Conservation (phyloP, 169 alveolate species). For the Blepharisma undulans region DNA sequence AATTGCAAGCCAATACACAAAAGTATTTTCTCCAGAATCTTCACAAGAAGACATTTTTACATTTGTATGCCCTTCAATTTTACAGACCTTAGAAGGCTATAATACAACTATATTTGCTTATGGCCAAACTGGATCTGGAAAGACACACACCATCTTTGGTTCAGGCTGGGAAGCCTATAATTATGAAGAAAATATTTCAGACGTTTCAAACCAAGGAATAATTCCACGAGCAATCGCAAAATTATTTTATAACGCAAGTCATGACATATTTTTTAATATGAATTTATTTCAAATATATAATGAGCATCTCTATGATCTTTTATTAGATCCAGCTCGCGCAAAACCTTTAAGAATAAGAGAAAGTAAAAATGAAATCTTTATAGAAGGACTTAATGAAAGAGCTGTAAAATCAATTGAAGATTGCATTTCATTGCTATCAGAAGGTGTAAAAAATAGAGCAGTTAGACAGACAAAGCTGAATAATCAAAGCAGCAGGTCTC, state of each 20-base stretch:
- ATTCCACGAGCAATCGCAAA: background rate
- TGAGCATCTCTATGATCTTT: conserved; percentile 68
- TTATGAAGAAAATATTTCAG: background rate
- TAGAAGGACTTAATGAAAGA: conserved; percentile 72
- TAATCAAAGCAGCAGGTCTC: conserved; percentile 84
- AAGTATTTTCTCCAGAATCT: background rate
- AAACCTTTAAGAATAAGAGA: conserved; percentile 74
- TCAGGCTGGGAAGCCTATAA: conserved; percentile 15
- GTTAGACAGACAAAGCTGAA: conserved; percentile 75
- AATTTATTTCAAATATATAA: conserved; percentile 62
- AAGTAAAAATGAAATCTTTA: conserved; percentile 67
- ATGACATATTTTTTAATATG: background rate
- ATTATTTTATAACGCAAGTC: background rate
- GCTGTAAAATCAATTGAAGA: conserved; percentile 61
- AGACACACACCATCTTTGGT: conserved; percentile 86
- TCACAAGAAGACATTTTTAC: conserved; percentile 10
- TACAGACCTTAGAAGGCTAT: conserved; percentile 75
- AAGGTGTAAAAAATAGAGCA: conserved; percentile 33
- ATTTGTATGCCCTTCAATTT: background rate
- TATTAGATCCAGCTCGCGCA: conserved; percentile 44
- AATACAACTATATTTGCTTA: conserved; percentile 87
- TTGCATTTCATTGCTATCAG: conserved; percentile 47
- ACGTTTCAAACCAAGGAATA: background rate
- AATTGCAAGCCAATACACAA: background rate
- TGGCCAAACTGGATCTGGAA: conserved; percentile 89